Base-by-base conservation (phyloP, 2,329 filamentous ascomycete genomes). In the Rhinocladiella similis region DNA sequence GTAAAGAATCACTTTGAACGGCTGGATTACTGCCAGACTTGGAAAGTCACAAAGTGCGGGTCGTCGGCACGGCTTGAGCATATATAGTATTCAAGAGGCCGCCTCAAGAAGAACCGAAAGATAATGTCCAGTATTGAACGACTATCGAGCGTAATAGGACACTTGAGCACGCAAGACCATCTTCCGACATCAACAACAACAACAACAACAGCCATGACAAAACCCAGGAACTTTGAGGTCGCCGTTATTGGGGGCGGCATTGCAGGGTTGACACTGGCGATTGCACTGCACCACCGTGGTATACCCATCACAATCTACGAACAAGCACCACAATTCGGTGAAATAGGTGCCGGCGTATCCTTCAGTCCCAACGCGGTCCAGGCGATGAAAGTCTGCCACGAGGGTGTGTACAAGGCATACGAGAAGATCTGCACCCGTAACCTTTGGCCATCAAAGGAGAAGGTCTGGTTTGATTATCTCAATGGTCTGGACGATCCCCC, bases 381-480 rank as follows among this genome's bases (percentile, higher is more conserved):
- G 47, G 48, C 53, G 3, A 16, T 56, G 16, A 25, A 56, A 18
- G 10, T 50, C 33, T 20, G 50, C 3, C 46, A 50, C 20, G 27
- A 39, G 22, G 73, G 71, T 29, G 67, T 78, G 53, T 65, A 67
- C 50, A 61, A 68, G 12, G 74, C 72, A 1, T 81, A 79, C 62
- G 64, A 74, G 42, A 73, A 71, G 29, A 56, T 62, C 19, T 63
- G 61, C 35, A 69, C 68, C 9, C 50, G 50, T 47, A 70, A 67
- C 51, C 54, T 53, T 9, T 72, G 67, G 66, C 60, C 65, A 1
- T 61, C 55, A 16, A 75, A 76, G 62, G 50, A 65, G 50, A 60
- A 71, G 4, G 65, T 73, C 13, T 78, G 72, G 72, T 77, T 78
- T 55, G 72, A 75, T 49, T 77, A 72, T 49, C 67, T 70, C 1